Evolutionary conservation across 768 basidiomycete species (phyloP).

Genomic region (Lentinula lateritia): DNA sequence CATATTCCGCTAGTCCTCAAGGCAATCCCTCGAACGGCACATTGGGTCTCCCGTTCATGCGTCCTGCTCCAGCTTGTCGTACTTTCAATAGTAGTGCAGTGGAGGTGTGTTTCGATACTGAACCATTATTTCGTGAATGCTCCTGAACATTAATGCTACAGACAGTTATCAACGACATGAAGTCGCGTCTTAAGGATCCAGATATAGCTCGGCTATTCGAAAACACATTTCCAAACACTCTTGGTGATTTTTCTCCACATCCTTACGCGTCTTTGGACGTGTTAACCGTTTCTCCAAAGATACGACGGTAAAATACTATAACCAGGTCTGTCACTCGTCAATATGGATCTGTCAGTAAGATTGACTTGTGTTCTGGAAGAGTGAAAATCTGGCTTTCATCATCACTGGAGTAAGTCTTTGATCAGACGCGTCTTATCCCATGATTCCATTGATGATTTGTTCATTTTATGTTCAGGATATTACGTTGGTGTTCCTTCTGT

Average conservation of each 20-base stretch:
- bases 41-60: slow-evolving; percentile 65
- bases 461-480: slow-evolving; percentile 46
- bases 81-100: slow-evolving; percentile 75
- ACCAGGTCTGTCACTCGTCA: slow-evolving; percentile 31
- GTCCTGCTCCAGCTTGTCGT: slow-evolving; percentile 61
- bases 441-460: neutral
- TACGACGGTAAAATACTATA: slow-evolving; percentile 76
- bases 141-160: slow-evolving; percentile 18
- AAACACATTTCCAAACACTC: slow-evolving; percentile 78
- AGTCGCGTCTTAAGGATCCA: slow-evolving; percentile 62
- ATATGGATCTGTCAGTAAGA: neutral
- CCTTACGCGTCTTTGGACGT: neutral
- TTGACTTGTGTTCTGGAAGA: slow-evolving; percentile 23
- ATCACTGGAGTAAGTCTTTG: slow-evolving; percentile 59
- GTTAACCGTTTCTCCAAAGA: slow-evolving; percentile 32
- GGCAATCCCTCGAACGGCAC: slow-evolving; percentile 55
- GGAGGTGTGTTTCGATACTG: slow-evolving; percentile 40
- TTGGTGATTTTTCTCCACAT: slow-evolving; percentile 39
- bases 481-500: slow-evolving; percentile 40
- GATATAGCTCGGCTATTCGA: slow-evolving; percentile 76
- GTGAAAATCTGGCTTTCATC: slow-evolving; percentile 70
- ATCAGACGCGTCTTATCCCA: neutral
- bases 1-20: slow-evolving; percentile 32
- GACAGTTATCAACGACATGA: slow-evolving; percentile 77
- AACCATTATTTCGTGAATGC: neutral